A percentile compares a stretch with the other conserved stretches of the same genome.
Evolutionary conservation across 2,329 filamentous ascomycete genomes (phyloP).

Genomic region (Aspergillus felis): DNA sequence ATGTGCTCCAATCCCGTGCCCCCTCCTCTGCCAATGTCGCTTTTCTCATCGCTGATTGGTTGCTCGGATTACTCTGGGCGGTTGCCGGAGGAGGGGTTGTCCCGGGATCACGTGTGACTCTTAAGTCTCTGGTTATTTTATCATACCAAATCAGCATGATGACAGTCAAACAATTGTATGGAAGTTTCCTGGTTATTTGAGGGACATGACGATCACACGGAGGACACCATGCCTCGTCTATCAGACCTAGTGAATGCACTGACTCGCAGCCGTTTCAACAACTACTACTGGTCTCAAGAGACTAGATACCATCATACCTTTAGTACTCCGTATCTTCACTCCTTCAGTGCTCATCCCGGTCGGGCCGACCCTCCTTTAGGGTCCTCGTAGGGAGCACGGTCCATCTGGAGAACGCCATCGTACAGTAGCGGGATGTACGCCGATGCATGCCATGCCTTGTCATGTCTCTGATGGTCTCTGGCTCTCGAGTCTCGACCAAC

Average conservation of each 20-base stretch:
- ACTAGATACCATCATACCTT: neutral
- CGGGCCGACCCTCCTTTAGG: constrained; percentile 14
- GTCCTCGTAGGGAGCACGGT: neutral
- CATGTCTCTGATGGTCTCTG: neutral
- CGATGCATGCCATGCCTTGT: neutral
- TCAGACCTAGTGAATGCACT: neutral
- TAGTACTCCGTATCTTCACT: neutral
- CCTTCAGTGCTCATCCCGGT: constrained; percentile 8
- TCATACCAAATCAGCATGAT: neutral
- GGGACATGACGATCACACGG: neutral
- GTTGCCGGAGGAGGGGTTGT: constrained; percentile 19
- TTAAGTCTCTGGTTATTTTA: neutral
- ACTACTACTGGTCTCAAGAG: constrained; percentile 1
- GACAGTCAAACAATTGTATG: neutral
- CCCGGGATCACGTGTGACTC: constrained; percentile 28
- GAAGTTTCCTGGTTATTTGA: neutral
- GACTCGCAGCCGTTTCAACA: neutral
- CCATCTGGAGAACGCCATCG: neutral
- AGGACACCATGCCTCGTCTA: neutral
- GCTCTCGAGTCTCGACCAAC: neutral
- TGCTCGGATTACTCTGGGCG: constrained; percentile 5
- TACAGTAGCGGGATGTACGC: neutral
- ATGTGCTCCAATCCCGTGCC: constrained; percentile 40
- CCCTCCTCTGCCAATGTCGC: constrained; percentile 21
- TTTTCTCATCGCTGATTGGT: constrained; percentile 24